phyloP scores from a whole-genome alignment of 169 alveolate species.

The Cryptosporidium canis region DNA sequence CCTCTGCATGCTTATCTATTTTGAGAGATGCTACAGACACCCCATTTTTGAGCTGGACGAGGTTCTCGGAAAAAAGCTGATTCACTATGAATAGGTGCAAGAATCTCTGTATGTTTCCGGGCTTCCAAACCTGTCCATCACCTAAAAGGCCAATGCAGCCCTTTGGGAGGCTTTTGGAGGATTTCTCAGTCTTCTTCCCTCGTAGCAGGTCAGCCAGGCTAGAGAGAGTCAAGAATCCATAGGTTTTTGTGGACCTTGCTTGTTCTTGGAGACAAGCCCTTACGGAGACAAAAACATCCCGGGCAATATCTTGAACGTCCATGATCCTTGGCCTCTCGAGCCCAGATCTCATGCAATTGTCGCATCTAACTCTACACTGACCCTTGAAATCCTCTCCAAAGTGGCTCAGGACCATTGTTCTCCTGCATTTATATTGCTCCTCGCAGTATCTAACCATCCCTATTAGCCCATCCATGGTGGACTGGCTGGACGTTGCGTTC shows the following conservation, averaged over 20 bases:
- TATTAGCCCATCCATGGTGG: slow-evolving; percentile 27
- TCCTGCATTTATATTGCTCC: slow-evolving; percentile 83
- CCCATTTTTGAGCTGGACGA: slow-evolving; percentile 48
- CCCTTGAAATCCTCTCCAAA: slow-evolving; percentile 85
- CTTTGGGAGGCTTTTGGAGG: not conserved
- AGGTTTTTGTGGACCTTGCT: not conserved
- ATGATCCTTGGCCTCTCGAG: slow-evolving; percentile 10
- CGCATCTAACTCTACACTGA: slow-evolving; percentile 81
- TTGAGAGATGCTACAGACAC: slow-evolving; percentile 49
- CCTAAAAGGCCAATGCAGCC: slow-evolving; percentile 44
- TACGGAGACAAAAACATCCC: not conserved
- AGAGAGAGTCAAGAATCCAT: slow-evolving; percentile 47
- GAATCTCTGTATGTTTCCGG: slow-evolving; percentile 22
- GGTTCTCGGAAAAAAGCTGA: slow-evolving; percentile 36
- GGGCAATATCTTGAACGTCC: slow-evolving; percentile 12
- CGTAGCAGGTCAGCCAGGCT: slow-evolving; percentile 24
- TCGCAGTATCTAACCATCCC: slow-evolving; percentile 87
- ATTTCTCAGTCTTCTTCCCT: slow-evolving; percentile 20
- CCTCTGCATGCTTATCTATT: not conserved
- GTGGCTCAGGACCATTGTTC: slow-evolving; percentile 82
- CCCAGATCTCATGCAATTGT: slow-evolving; percentile 72
- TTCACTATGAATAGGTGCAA: slow-evolving; percentile 10
- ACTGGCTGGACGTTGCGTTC: slow-evolving; percentile 23
- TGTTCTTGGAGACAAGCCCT: not conserved
- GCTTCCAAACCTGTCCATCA: slow-evolving; percentile 16